phyloP scores from a whole-genome alignment of 2,329 filamentous ascomycete genomes.

The Graphiopsis chlorocephala region DNA sequence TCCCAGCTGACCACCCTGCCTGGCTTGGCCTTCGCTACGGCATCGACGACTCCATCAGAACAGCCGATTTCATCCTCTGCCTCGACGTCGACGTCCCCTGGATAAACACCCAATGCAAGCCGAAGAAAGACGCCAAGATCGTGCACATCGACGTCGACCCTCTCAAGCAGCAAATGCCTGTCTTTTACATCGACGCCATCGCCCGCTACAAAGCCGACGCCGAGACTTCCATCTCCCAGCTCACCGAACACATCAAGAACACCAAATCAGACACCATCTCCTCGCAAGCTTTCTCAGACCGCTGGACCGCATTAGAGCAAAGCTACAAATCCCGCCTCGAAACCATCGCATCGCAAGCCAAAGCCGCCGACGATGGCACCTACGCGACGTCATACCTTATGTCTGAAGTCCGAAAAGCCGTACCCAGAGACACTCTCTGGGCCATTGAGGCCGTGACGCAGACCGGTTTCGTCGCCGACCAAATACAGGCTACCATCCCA shows the following conservation, averaged over 20 bases:
- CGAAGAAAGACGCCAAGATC: conserved; percentile 55
- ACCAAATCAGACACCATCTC: conserved; percentile 45
- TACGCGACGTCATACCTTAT: conserved; percentile 61
- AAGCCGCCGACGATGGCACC: conserved; percentile 60
- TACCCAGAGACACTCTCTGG: conserved; percentile 67
- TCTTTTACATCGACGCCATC: conserved; percentile 56
- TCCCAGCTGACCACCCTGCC: conserved; percentile 65
- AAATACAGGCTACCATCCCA: conserved; percentile 64
- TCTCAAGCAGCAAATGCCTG: conserved; percentile 60
- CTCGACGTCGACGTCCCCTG: conserved; percentile 90
- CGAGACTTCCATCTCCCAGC: conserved; percentile 54
- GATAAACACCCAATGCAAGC: conserved; percentile 75
- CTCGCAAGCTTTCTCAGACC: conserved; percentile 30
- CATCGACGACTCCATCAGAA: conserved; percentile 67
- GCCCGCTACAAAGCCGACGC: conserved; percentile 52
- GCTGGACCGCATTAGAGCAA: conserved; percentile 56
- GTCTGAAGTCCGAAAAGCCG: conserved; percentile 53
- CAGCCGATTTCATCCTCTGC: conserved; percentile 80
- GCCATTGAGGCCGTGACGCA: conserved; percentile 77
- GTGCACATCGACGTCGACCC: conserved; percentile 67
- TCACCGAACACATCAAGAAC: conserved; percentile 52
- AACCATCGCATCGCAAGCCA: conserved; percentile 56
- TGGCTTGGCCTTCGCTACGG: conserved; percentile 68
- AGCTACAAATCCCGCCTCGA: conserved; percentile 59
- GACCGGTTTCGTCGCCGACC: conserved; percentile 64